phyloP scores from a whole-genome alignment of 192 early-diverging fungal genomes.

The Phlyctochytrium arcticum region DNA sequence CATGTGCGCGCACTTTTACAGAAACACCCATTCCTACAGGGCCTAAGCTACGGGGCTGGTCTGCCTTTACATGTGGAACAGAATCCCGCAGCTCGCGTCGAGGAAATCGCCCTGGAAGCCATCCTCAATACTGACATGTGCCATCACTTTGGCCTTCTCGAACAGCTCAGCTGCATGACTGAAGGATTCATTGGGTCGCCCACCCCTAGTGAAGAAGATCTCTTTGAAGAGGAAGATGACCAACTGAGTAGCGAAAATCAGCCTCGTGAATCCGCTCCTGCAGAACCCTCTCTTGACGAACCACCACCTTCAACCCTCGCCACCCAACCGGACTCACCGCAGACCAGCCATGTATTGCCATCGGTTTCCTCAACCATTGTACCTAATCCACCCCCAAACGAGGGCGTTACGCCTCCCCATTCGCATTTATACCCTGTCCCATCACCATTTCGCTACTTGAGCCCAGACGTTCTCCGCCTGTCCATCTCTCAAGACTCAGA shows the following conservation, averaged over 20 bases:
- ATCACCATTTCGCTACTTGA: no score
- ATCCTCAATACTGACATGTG: slow-evolving; percentile 92
- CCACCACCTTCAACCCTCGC: no score
- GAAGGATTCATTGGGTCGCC: slow-evolving; percentile 21
- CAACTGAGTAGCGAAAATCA: neutral
- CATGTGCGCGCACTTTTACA: slow-evolving; percentile 67
- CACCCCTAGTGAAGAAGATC: neutral
- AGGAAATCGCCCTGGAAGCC: slow-evolving; percentile 55
- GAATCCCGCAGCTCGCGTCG: slow-evolving; percentile 29
- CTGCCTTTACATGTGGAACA: neutral
- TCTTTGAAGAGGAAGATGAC: neutral
- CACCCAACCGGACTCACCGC: neutral
- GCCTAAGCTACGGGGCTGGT: slow-evolving; percentile 11
- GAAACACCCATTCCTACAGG: slow-evolving; percentile 65
- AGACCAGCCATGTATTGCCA: neutral
- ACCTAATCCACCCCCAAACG: neutral
- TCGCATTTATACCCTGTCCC: no score
- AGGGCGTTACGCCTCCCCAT: neutral
- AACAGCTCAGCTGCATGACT: slow-evolving; percentile 36
- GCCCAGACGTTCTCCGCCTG: neutral
- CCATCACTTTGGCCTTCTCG: slow-evolving; percentile 71
- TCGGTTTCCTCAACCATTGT: neutral
- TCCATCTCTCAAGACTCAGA: neutral
- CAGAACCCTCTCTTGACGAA: neutral
- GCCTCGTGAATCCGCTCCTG: neutral